Base-by-base conservation (phyloP, 129 eudicot species). In the Smallanthus sonchifolius region DNA sequence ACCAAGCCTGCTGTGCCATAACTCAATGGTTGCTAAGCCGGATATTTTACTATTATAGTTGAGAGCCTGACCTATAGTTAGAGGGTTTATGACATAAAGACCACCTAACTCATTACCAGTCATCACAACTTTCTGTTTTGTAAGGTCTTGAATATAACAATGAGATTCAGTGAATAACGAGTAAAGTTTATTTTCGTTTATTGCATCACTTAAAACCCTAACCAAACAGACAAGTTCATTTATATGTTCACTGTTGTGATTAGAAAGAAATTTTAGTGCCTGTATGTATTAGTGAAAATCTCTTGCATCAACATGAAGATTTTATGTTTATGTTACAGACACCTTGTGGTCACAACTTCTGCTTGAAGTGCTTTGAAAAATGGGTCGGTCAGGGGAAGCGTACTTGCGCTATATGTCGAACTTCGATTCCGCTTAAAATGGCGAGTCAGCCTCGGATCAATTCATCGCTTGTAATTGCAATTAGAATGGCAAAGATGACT, bases 261-360 rank as follows among this genome's bases (percentile, higher is more conserved):
- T 30, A 59, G n/a, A 30, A 30, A 59, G 1, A 30, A 28, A 11
- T 59, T 59, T 6, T 2, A 8, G 13, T 55, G 34, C 13, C 9
- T 55, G 62, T 4, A 20, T 55, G 62, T 4, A 20, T 55, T 59
- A 13, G 39, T 59, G 40, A 60, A 60, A 60, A 13, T 13, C 40
- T 60, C 2, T 2, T n/a, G 13, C 30, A 19, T 66, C 4, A 16
- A 34, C n/a, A 0, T 72, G 56, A 38, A 34, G 10, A 61, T 30
- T 2, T 5, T 60, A 2, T 64, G n/a, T 40, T 81, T 19, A 34
- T 62, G 34, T 81, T 24, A 11, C 93, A 94, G 98, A 94, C 97
- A 5, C 96, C 97, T 0, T 94, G 97, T 14, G 97, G 97, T 6
- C 98, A 94, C 81, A 94, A 94, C 77, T 94, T 94, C 64, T 91